A percentile compares a stretch with the other conserved stretches of the same genome.
phyloP scores from a whole-genome alignment of 208 protist genomes.

The Crithidia brevicula region DNA sequence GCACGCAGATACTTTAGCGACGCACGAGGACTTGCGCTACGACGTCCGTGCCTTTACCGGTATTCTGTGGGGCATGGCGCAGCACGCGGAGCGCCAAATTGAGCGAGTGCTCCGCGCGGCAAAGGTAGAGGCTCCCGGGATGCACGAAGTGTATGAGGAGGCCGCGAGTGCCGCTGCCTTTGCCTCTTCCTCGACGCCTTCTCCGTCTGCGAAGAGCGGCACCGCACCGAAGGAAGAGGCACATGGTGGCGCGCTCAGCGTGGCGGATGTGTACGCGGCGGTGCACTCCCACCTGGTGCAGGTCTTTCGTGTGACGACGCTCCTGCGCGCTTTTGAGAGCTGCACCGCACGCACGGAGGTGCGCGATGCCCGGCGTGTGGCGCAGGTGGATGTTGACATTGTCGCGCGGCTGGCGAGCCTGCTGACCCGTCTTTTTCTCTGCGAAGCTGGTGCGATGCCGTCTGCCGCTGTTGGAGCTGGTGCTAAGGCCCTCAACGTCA shows the following conservation, averaged over 20 bases:
- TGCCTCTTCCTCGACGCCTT: constrained; percentile 4
- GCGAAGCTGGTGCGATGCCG: constrained; percentile 29
- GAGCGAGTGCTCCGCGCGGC: constrained; percentile 33
- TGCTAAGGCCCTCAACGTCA: constrained; percentile 20
- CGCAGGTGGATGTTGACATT: constrained; percentile 56
- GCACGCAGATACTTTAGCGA: constrained; percentile 44
- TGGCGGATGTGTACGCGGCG: constrained; percentile 24
- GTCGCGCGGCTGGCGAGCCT: constrained; percentile 37
- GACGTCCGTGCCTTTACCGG: constrained; percentile 61
- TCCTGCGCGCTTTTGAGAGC: constrained; percentile 52
- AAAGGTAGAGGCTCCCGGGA: neutral
- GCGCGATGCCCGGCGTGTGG: constrained; percentile 29
- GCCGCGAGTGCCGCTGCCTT: constrained; percentile 3
- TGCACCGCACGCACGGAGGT: constrained; percentile 34
- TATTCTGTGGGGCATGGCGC: constrained; percentile 70
- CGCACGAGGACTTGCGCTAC: constrained; percentile 46
- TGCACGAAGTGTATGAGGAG: constrained; percentile 4
- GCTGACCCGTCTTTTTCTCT: constrained; percentile 27
- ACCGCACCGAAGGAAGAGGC: too few species aligned
- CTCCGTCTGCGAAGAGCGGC: neutral
- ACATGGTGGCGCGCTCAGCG: too few species aligned
- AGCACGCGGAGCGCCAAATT: constrained; percentile 38
- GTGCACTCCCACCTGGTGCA: constrained; percentile 34
- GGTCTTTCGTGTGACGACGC: constrained; percentile 31
- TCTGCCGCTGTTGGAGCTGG: neutral